Base-by-base conservation (phyloP, 2,329 filamentous ascomycete species). In the Pseudocercospora fuligena region DNA sequence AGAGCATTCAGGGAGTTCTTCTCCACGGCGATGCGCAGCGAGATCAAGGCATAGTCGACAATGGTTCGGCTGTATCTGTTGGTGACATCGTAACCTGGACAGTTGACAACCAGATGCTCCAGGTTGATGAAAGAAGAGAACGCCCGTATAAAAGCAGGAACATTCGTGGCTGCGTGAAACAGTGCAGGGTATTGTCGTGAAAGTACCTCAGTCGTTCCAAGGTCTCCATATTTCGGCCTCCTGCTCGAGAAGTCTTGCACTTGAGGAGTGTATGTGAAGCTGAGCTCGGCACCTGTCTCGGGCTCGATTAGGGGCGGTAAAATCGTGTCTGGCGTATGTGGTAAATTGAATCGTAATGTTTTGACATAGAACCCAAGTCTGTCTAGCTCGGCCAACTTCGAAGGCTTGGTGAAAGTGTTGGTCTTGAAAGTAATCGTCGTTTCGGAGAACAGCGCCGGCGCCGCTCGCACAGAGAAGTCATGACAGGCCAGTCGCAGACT, bases 11-110 rank as follows among this genome's bases (percentile, higher is more conserved):
- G 81, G 1, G 89, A 87, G 9, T 89, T 87, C 62, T 90, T 87
- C 81, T 97, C 93, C 31, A 96, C 81, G 12, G 93, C 90, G 70
- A 97, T 93, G 70, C 93, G 90, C 63, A 97, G 81, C 70, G 92
- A 95, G 76, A 96, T 93, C 68, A 97, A 88, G 3, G 92, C 92
- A 76, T 95, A 97, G 83, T 97, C 93, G 66, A 97, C 92, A 58
- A 90, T 88, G 78, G 89, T 89, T 57, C 92, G 87, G 43, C 92
- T 87, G 76, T 93, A 92, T 53, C 90, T 85, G 77, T 92, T 89
- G 43, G 76, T 68, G 8, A 85, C 82, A 66, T 89, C 83, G 78
- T 93, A 90, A 43, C 88, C 90, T 5, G 92, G 91, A 72, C 92
- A 95, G 67, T 88, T 89, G 75, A 97, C 86, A 58, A 87, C 90